Evolutionary conservation across 2,329 filamentous ascomycete genomes (phyloP), one percentile per base, ranked within the genome.

Genomic region (Arthroderma uncinatum): DNA sequence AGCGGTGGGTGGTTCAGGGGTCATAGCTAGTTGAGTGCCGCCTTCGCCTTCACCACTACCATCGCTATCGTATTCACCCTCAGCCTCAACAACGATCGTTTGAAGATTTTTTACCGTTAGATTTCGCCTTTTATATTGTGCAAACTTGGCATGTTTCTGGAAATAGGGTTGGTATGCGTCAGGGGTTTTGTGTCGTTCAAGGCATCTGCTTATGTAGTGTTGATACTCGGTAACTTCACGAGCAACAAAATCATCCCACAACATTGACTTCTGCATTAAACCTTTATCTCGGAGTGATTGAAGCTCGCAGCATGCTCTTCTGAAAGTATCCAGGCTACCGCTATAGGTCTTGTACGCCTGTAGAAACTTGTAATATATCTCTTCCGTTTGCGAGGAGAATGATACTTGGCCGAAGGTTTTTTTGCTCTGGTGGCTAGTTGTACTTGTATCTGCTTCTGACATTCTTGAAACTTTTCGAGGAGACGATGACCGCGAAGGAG

Each of bases 181-280:
- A 19, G 62, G 58, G 34, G 69, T 63, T 2, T 66, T 62, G 0
- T 64, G 63, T 25, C 63, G 62, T 9, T 63, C 62, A 5, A 58
- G 50, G 55, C 64, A 65, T n/a, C 65, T 54, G 34, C 65, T 57
- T 4, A 68, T 50, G 59, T 76, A 70, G n/a, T 56, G 54, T 2
- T 63, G 66, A 58, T 75, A 77, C 25, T 70, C 66, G 14, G 65
- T 59, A 5, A 68, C 62, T 59, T 74, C 67, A 61, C 69, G 67
- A 55, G 72, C 74, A 54, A 77, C 63, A 57, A 74, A 76, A 60
- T 77, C 75, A 62, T 77, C 75, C 71, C 74, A 76, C 12, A 76
- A 56, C 23, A 67, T 71, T 10, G 69, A 73, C 54, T 68, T 65
- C 37, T 67, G 61, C 36, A 73, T 58, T 28, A 64, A 55, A 4